Conservation (phyloP, 495 filamentous ascomycete species). For the Podospora pseudoanserina region DNA sequence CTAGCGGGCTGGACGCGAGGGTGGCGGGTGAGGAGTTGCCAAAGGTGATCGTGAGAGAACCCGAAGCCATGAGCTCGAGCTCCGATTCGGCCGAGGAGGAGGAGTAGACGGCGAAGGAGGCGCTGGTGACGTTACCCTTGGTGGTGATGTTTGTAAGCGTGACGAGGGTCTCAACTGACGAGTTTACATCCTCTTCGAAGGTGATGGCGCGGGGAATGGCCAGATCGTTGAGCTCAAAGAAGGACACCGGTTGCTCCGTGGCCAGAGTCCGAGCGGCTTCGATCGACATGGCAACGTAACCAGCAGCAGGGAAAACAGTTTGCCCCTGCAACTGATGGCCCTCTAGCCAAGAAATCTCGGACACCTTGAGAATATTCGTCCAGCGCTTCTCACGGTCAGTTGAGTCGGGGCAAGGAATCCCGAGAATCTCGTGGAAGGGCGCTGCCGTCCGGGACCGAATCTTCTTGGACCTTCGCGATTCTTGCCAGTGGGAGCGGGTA, state of each 20-base stretch:
- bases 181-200: conserved; percentile 16
- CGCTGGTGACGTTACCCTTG: neutral
- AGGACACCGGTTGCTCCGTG: neutral
- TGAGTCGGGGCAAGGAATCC: conserved; percentile 26
- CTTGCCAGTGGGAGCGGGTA: conserved; percentile 38
- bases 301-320: conserved; percentile 53
- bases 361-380: conserved; percentile 37
- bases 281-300: conserved; percentile 44
- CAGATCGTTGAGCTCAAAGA: conserved; percentile 26
- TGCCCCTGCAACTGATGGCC: conserved; percentile 41
- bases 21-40: neutral
- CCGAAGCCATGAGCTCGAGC: neutral
- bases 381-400: conserved; percentile 39
- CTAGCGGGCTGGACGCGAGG: neutral
- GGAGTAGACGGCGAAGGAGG: neutral
- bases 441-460: conserved; percentile 20
- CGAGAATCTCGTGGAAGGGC: conserved; percentile 42
- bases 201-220: conserved; percentile 17
- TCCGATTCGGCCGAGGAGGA: neutral
- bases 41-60: neutral
- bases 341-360: conserved; percentile 43
- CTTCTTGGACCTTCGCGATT: conserved; percentile 37
- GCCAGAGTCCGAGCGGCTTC: conserved; percentile 35
- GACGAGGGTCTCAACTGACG: conserved; percentile 21
- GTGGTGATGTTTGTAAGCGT: conserved; percentile 12